Conservation (phyloP, 2,329 filamentous ascomycete genomes). For the Elsinoe batatas region DNA sequence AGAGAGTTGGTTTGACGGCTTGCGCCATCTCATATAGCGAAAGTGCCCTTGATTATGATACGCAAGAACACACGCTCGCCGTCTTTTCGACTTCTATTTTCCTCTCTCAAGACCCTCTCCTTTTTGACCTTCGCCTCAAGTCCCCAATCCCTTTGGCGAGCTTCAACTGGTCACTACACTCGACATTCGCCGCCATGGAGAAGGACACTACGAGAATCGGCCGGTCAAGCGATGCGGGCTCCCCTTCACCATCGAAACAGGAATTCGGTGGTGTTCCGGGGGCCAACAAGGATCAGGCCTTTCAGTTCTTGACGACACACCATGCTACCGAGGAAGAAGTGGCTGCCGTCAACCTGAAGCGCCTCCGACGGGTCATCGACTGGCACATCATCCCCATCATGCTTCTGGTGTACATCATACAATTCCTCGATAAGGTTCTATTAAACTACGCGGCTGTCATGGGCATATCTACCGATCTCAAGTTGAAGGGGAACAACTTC, state of each 20-base stretch:
- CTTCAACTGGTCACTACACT: not conserved
- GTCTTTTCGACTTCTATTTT: no score
- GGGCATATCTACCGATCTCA: constrained; percentile 47
- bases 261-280: not conserved
- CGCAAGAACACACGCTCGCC: no score
- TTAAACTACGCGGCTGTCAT: constrained; percentile 59
- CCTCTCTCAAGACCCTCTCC: no score
- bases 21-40: no score
- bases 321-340: not conserved
- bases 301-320: not conserved
- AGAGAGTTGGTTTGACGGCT: no score
- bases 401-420: constrained; percentile 53
- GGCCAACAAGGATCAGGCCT: constrained; percentile 1
- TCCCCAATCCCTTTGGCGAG: no score
- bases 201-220: not conserved
- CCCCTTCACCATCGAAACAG: not conserved
- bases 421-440: constrained; percentile 47
- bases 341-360: constrained; percentile 26
- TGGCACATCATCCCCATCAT: constrained; percentile 50
- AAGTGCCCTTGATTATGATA: no score
- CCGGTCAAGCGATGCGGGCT: not conserved
- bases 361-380: constrained; percentile 48
- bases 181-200: not conserved
- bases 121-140: no score
- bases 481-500: constrained; percentile 44